Evolutionary conservation across 2,329 filamentous ascomycete genomes (phyloP).

Genomic region (Calonectria henricotiae): DNA sequence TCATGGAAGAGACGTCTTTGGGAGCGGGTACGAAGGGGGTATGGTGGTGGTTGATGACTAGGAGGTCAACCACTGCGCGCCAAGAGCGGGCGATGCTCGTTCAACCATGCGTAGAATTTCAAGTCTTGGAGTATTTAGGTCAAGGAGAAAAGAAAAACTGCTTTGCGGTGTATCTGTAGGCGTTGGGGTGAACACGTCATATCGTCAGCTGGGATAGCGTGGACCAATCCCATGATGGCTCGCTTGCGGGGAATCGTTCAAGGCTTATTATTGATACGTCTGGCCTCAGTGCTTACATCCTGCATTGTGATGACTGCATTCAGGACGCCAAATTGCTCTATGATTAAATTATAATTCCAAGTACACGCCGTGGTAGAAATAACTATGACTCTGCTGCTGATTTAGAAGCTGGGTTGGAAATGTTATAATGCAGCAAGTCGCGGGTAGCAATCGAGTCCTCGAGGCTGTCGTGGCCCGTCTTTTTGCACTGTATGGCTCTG

Average conservation of each 20-base stretch:
- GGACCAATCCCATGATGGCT: neutral
- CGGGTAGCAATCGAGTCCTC: conserved; percentile 42
- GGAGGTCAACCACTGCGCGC: too few relatives aligned
- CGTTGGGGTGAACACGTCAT: neutral
- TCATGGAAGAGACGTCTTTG: too few relatives aligned
- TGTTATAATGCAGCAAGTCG: conserved; percentile 38
- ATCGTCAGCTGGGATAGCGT: neutral
- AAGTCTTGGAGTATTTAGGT: too few relatives aligned
- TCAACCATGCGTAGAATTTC: too few relatives aligned
- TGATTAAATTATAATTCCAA: neutral
- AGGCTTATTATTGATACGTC: neutral
- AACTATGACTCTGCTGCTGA: neutral
- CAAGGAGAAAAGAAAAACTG: too few relatives aligned
- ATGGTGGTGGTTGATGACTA: neutral
- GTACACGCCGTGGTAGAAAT: too few relatives aligned
- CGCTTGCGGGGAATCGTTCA: neutral
- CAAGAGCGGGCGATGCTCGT: too few relatives aligned
- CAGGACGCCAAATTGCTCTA: neutral
- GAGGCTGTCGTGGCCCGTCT: conserved; percentile 37
- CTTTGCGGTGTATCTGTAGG: neutral
- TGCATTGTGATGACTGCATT: neutral
- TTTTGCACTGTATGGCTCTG: conserved; percentile 14
- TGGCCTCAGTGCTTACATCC: too few relatives aligned
- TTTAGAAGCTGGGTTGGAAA: neutral
- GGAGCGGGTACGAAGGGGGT: neutral